Conservation (phyloP, 768 basidiomycete species). For the Kwoniella dendrophila region DNA sequence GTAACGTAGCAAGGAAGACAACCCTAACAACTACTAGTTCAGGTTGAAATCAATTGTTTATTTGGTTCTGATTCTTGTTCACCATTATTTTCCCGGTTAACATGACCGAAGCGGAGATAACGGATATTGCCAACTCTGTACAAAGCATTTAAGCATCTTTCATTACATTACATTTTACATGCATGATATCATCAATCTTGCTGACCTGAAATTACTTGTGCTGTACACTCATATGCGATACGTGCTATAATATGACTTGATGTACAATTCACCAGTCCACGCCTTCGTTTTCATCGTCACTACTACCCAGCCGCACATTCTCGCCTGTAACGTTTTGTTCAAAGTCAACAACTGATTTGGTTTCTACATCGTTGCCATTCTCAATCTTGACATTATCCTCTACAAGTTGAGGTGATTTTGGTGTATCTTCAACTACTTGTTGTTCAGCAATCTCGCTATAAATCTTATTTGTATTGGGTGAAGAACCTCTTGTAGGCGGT, state of each 20-base stretch:
- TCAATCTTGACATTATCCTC: not conserved
- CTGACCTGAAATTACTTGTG: not conserved
- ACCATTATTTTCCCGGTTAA: too few species aligned
- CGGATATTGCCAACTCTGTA: too few species aligned
- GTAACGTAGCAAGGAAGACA: too few species aligned
- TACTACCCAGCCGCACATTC: too few species aligned
- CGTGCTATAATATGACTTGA: not conserved
- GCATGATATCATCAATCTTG: not conserved
- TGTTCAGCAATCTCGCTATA: not conserved
- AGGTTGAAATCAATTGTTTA: too few species aligned
- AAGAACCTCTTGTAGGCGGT: not conserved
- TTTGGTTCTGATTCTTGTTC: too few species aligned
- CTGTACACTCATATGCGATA: too few species aligned
- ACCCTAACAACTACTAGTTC: too few species aligned
- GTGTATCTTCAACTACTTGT: not conserved
- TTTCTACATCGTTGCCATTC: not conserved
- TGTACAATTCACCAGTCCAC: slow-evolving; percentile 5
- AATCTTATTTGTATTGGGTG: slow-evolving; percentile 2
- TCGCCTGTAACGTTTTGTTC: not conserved
- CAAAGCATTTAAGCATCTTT: too few species aligned
- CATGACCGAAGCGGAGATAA: too few species aligned
- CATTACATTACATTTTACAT: too few species aligned
- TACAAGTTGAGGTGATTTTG: not conserved
- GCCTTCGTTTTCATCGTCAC: slow-evolving; percentile 13
- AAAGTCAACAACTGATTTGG: not conserved